A percentile compares a stretch with the other conserved stretches of the same genome.
These are phyloP conservation scores for Mycena sp. DNA, from an alignment of 1,284 basidiomycete genomes.

Conservation along the genomic window DNA sequence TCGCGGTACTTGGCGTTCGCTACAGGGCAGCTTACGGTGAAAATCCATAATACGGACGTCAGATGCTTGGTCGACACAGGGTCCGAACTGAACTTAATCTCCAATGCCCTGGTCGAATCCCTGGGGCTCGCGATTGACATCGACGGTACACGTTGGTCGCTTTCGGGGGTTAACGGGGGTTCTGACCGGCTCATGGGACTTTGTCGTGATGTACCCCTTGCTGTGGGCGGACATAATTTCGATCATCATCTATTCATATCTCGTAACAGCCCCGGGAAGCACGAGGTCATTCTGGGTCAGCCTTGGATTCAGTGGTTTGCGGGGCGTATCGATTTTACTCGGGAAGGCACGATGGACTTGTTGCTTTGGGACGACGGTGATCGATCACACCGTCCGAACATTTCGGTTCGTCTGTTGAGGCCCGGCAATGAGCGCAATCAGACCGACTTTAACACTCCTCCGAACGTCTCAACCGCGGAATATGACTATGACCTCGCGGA, in stretches of 20 bases:
- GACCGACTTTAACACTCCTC: too few species aligned
- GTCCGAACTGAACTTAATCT: not conserved
- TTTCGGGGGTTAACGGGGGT: conserved; percentile 1
- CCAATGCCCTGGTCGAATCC: not conserved
- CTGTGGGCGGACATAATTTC: conserved; percentile 19
- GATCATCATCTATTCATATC: conserved; percentile 23
- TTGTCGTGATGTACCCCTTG: conserved; percentile 6
- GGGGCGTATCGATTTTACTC: conserved; percentile 22
- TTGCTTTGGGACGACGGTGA: conserved; percentile 1
- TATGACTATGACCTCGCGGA: too few species aligned
- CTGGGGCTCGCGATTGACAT: not conserved
- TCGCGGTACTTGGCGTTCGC: not conserved
- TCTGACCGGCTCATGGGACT: conserved; percentile 18
- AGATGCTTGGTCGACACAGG: not conserved
- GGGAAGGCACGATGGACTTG: conserved; percentile 40
- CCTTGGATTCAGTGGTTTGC: conserved; percentile 24
- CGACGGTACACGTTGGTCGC: not conserved
- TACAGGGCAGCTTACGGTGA: not conserved
- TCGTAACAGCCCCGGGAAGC: conserved; percentile 2
- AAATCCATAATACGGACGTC: not conserved
- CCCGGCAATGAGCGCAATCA: not conserved
- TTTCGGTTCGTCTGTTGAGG: not conserved
- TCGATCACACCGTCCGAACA: not conserved
- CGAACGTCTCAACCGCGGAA: too few species aligned
- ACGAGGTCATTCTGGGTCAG: conserved; percentile 23